Percentiles rank a stretch among this genome's conserved stretches.
These are phyloP conservation scores for Ceratocystis huliohia DNA, from an alignment of 2,329 filamentous ascomycete species.

Conservation along the genomic window DNA sequence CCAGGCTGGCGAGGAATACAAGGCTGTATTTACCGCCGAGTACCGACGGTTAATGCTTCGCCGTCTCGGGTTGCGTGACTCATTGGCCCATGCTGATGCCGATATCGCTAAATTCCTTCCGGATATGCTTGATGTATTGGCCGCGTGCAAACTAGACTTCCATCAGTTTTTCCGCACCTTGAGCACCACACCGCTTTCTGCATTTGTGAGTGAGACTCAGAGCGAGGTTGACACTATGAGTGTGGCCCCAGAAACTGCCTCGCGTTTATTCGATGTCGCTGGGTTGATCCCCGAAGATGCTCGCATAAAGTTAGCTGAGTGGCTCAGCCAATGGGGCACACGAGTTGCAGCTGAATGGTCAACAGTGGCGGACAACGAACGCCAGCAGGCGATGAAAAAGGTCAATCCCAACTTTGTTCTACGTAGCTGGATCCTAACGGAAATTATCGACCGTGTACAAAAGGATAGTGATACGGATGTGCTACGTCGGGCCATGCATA, in stretches of 20 bases:
- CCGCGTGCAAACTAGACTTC: constrained; percentile 77
- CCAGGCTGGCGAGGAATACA: constrained; percentile 74
- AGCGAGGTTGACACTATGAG: constrained; percentile 25
- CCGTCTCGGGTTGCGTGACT: constrained; percentile 58
- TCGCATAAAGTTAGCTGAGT: constrained; percentile 54
- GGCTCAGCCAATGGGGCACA: constrained; percentile 67
- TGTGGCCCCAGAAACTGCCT: constrained; percentile 48
- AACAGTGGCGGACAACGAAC: constrained; percentile 43
- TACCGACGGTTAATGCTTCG: constrained; percentile 76
- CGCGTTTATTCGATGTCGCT: constrained; percentile 35
- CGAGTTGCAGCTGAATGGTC: constrained; percentile 67
- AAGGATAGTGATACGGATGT: constrained; percentile 71
- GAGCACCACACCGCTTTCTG: constrained; percentile 46
- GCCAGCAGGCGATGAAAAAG: constrained; percentile 62
- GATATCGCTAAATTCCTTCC: constrained; percentile 75
- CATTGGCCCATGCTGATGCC: constrained; percentile 53
- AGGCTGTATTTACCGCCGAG: constrained; percentile 71
- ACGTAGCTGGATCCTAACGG: constrained; percentile 82
- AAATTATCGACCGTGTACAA: constrained; percentile 81
- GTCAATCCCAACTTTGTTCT: constrained; percentile 92
- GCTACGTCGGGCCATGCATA: constrained; percentile 62
- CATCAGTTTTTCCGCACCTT: constrained; percentile 84
- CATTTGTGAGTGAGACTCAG: constrained; percentile 33
- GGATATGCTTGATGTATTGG: constrained; percentile 60
- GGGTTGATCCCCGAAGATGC: constrained; percentile 59